Conservation (phyloP, 1,284 basidiomycete species). For the Testicularia cyperi region DNA sequence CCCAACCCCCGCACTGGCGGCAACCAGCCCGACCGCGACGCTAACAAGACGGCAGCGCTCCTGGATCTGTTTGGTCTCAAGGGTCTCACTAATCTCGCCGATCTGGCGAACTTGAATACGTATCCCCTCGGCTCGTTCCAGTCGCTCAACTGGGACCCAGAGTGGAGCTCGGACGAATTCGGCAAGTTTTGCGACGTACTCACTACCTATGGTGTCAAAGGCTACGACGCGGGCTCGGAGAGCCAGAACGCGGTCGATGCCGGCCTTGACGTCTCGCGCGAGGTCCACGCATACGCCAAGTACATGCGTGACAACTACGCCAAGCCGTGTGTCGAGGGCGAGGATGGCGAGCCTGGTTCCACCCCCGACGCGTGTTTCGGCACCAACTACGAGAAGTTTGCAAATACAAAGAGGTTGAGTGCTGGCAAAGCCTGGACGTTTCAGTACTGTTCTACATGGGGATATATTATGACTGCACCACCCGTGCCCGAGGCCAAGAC, state of each 20-base stretch:
- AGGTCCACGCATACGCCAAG: slow-evolving; percentile 33
- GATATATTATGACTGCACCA: slow-evolving; percentile 69
- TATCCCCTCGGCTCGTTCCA: slow-evolving; percentile 51
- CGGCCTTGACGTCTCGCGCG: slow-evolving; percentile 14
- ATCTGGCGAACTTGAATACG: slow-evolving; percentile 50
- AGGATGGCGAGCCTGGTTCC: slow-evolving; percentile 10
- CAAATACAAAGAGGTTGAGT: slow-evolving; percentile 67
- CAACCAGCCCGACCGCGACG: slow-evolving; percentile 34
- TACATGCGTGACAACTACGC: slow-evolving; percentile 34
- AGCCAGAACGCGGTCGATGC: slow-evolving; percentile 4
- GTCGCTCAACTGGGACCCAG: slow-evolving; percentile 51
- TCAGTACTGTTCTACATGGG: slow-evolving; percentile 81
- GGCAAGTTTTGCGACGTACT: slow-evolving; percentile 30
- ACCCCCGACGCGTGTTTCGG: slow-evolving; percentile 70
- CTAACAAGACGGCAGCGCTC: slow-evolving; percentile 19
- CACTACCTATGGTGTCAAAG: slow-evolving; percentile 24
- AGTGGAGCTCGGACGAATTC: slow-evolving; percentile 32
- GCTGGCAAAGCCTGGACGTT: slow-evolving; percentile 85
- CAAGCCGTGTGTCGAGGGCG: slow-evolving; percentile 28
- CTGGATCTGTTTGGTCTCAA: slow-evolving; percentile 39
- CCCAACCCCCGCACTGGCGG: slow-evolving; percentile 45
- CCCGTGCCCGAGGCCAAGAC: slow-evolving; percentile 14
- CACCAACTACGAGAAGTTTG: slow-evolving; percentile 69
- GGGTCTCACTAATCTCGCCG: slow-evolving; percentile 34
- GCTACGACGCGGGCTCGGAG: slow-evolving; percentile 3